Percentiles rank a stretch among this genome's conserved stretches.
phyloP scores from a whole-genome alignment of 2,329 filamentous ascomycete species.

The Orbilia ellipsospora region DNA sequence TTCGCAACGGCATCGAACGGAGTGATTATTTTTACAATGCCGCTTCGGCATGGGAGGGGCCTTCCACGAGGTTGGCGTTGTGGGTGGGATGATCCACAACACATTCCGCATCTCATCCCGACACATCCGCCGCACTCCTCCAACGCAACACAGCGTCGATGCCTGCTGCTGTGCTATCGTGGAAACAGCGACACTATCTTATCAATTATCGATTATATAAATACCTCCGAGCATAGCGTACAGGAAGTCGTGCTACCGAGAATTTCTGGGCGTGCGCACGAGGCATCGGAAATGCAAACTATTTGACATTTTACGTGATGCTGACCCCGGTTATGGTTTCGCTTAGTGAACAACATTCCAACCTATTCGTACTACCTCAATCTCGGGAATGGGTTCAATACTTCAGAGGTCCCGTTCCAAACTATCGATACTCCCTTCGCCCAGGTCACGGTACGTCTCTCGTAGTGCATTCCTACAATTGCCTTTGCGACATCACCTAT shows the following conservation, averaged over 20 bases:
- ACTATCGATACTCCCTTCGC: slow-evolving; percentile 44
- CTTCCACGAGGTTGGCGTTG: not conserved
- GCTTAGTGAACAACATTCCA: slow-evolving; percentile 39
- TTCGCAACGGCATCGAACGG: not conserved
- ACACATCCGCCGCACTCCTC: not conserved
- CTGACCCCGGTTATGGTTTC: not conserved
- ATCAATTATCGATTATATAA: not conserved
- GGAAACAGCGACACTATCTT: not conserved
- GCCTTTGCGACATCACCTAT: not conserved
- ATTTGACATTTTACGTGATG: slow-evolving; percentile 22
- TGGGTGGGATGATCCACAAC: not conserved
- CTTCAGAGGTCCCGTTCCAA: slow-evolving; percentile 35
- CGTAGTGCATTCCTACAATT: not conserved
- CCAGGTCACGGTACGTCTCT: slow-evolving; percentile 38
- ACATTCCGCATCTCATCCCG: slow-evolving; percentile 1
- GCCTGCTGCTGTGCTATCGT: not conserved
- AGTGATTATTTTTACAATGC: not conserved
- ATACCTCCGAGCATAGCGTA: not conserved
- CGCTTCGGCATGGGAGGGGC: slow-evolving; percentile 7
- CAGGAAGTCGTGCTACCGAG: too few species aligned
- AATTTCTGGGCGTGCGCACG: slow-evolving; percentile 6
- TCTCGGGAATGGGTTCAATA: slow-evolving; percentile 47
- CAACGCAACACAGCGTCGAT: not conserved
- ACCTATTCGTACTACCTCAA: slow-evolving; percentile 41
- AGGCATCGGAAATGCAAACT: too few species aligned